Percentiles rank a stretch among this genome's conserved stretches.
Conservation (phyloP, 306 rosid species). For the Prunus mongolica region DNA sequence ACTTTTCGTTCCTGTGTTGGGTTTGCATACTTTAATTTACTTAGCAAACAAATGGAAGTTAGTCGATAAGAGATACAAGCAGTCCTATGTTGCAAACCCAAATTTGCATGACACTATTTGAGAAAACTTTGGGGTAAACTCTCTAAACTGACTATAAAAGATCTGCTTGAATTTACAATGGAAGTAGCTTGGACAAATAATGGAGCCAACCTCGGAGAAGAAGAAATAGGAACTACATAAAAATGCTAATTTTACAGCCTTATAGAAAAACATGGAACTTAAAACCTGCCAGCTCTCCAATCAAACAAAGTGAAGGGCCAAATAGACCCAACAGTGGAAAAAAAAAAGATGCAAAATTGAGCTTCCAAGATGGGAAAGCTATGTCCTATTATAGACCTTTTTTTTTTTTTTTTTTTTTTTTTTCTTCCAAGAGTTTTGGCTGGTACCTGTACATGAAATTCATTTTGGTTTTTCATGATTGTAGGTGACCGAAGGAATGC, state of each 20-base stretch:
- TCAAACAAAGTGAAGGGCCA: background rate
- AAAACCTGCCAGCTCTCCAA: background rate
- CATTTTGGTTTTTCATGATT: slow-evolving; percentile 16
- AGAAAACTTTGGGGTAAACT: background rate
- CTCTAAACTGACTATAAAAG: background rate
- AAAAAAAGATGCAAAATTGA: background rate
- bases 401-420: too few relatives aligned
- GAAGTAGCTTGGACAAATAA: background rate
- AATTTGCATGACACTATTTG: background rate
- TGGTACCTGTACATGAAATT: slow-evolving; percentile 15
- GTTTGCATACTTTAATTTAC: too few relatives aligned
- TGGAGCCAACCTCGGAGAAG: background rate
- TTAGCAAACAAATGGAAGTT: too few relatives aligned
- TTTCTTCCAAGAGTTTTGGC: background rate
- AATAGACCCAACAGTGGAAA: background rate
- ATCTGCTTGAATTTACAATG: slow-evolving; percentile 20
- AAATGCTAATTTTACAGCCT: slow-evolving; percentile 17
- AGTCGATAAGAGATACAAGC: background rate
- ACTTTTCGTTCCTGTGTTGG: too few relatives aligned
- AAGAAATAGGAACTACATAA: background rate
- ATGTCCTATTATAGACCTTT: background rate
- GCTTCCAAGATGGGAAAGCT: background rate
- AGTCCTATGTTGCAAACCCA: background rate
- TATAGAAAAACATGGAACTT: background rate
- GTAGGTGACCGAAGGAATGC: slow-evolving; percentile 13